phyloP scores from a whole-genome alignment of 257 asterid species.

The Capsicum baccatum region DNA sequence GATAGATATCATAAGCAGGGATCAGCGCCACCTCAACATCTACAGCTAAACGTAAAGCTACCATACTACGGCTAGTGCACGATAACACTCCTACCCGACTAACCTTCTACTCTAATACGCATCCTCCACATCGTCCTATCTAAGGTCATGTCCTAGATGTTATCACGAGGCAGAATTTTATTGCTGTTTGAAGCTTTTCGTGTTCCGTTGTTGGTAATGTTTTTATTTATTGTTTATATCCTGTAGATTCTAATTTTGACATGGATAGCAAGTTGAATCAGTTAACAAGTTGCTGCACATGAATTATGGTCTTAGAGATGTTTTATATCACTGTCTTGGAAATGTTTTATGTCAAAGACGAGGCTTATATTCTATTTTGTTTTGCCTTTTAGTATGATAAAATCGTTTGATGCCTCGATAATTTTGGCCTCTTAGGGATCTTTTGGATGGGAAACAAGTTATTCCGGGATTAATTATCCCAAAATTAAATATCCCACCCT shows the following conservation, averaged over 20 bases:
- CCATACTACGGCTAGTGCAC: no score
- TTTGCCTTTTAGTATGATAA: constrained; percentile 1
- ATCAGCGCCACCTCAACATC: no score
- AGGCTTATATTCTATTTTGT: background rate
- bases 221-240: background rate
- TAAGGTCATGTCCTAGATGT: background rate
- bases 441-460: no score
- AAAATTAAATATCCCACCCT: no score
- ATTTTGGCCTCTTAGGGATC: background rate
- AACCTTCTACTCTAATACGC: no score
- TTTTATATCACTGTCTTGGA: constrained; percentile 4
- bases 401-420: background rate
- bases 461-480: no score
- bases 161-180: background rate
- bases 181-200: constrained; percentile 15
- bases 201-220: background rate
- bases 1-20: no score
- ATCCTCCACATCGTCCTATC: no score
- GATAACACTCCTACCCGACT: no score
- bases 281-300: background rate
- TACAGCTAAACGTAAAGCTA: no score
- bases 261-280: background rate
- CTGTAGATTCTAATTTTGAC: constrained; percentile 4
- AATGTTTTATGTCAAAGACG: background rate
- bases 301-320: constrained; percentile 6